Conservation (phyloP, 1,284 basidiomycete species). For the Leccinum cinnamomeum region DNA sequence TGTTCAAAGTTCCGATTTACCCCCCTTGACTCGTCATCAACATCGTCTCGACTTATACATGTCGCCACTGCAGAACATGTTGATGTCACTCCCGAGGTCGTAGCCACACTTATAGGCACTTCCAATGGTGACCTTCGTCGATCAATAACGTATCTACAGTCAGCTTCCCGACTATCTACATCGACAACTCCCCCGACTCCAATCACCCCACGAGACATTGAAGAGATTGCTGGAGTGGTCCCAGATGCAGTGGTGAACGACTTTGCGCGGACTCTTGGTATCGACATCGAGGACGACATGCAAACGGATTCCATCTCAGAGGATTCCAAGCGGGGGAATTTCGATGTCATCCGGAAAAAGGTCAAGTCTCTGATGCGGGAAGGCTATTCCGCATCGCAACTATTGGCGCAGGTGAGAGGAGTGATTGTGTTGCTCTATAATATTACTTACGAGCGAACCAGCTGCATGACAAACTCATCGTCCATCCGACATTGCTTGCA, state of each 20-base stretch:
- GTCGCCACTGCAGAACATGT: slow-evolving; percentile 73
- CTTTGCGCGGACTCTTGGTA: slow-evolving; percentile 75
- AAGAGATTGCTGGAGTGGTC: slow-evolving; percentile 97
- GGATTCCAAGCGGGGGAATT: slow-evolving; percentile 45
- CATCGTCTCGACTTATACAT: slow-evolving; percentile 73
- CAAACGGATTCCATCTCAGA: slow-evolving; percentile 43
- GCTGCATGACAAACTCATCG: slow-evolving; percentile 90
- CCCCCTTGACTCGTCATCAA: slow-evolving; percentile 80
- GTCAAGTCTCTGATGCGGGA: slow-evolving; percentile 80
- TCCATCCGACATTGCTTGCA: slow-evolving; percentile 78
- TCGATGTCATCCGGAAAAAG: slow-evolving; percentile 69
- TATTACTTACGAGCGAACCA: slow-evolving; percentile 35
- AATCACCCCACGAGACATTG: slow-evolving; percentile 77
- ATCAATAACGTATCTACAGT: slow-evolving; percentile 98
- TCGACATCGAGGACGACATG: slow-evolving; percentile 62
- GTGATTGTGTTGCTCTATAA: not conserved
- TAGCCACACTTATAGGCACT: slow-evolving; percentile 73
- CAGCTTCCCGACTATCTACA: slow-evolving; percentile 82
- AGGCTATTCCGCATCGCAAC: slow-evolving; percentile 92
- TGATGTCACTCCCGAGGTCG: slow-evolving; percentile 50
- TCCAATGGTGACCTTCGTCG: slow-evolving; percentile 95
- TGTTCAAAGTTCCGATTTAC: slow-evolving; percentile 99
- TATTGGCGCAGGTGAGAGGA: slow-evolving; percentile 76
- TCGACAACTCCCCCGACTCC: slow-evolving; percentile 68
- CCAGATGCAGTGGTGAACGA: slow-evolving; percentile 72